Evolutionary conservation across 2,329 filamentous ascomycete species (phyloP), one percentile per base, ranked within the genome.

Genomic region (Trichoderma pleuroti): DNA sequence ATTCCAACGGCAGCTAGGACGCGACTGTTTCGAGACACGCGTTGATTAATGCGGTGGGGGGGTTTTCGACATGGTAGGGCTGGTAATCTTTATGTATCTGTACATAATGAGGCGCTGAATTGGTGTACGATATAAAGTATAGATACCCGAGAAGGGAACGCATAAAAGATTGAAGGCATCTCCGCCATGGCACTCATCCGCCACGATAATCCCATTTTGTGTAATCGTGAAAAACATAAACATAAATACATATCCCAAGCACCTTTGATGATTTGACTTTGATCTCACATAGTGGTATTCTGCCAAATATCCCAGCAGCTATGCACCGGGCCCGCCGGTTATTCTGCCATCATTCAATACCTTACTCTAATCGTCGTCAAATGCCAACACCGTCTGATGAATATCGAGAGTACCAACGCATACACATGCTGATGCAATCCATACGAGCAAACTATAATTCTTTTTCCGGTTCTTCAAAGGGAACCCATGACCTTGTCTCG

Each of bases 401-500:
- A 28, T 28, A 61, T 28, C 42, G 32, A 49, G 21, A 26, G 24
- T 6, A 56, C 28, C 42, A 66, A 61, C 61, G 68, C 68, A 54
- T 36, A 32, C 21, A 59, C n/a, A 57, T 36, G 39, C 46, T 16
- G 16, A 68, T 57, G 52, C 30, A 18, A 52, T 52, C 24, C 28
- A 32, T 30, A 60, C 24, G 36, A 9, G 30, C 16, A 60, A 28
- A 52, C 54, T 70, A 70, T 24, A 70, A 52, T 28, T 66, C 61
- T 30, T 52, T 24, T 26, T 42, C 54, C 30, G 26, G 18, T 16
- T 71, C 26, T 26, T 71, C 64, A 9, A 68, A 10, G 16, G 46
- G 21, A 30, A 71, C 67, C 81, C 80, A 82, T 71, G 78, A 76
- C 76, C 81, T 79, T 65, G 78, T 76, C 11, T 77, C 73, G 16